These are phyloP conservation scores for Vanderwaltozyma tropicalis DNA, from an alignment of 805 yeast genomes.

Conservation along the genomic window DNA sequence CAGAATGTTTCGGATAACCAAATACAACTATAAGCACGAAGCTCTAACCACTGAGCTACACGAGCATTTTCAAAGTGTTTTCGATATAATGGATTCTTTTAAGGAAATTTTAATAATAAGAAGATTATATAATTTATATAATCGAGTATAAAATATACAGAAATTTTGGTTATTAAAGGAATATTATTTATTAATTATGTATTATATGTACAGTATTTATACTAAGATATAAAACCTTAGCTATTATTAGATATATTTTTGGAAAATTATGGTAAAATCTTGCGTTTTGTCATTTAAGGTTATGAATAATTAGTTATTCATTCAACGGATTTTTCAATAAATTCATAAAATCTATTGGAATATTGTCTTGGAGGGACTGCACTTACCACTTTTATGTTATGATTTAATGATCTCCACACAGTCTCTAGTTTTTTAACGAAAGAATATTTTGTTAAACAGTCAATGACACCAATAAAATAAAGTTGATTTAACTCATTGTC, in stretches of 20 bases:
- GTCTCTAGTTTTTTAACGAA: conserved; percentile 73
- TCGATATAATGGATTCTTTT: neutral
- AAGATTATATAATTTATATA: no score
- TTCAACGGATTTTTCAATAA: conserved; percentile 41
- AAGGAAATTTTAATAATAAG: neutral
- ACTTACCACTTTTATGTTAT: conserved; percentile 61
- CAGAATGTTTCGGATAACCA: no score
- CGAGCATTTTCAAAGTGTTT: conserved; percentile 34
- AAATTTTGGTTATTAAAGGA: no score
- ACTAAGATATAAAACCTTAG: neutral
- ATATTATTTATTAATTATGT: no score
- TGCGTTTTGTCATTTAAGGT: conserved; percentile 14
- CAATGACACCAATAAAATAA: conserved; percentile 89
- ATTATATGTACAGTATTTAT: no score
- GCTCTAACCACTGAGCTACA: conserved; percentile 74
- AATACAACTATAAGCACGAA: conserved; percentile 71
- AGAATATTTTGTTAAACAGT: conserved; percentile 77
- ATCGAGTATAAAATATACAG: no score
- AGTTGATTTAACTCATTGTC: conserved; percentile 50
- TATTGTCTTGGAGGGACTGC: conserved; percentile 88
- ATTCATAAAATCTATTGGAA: conserved; percentile 73
- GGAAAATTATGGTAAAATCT: conserved; percentile 13
- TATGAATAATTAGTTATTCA: no score
- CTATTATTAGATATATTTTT: no score
- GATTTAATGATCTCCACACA: conserved; percentile 64